phyloP scores from a whole-genome alignment of 78 protist genomes.

The Polysphondylium violaceum region DNA sequence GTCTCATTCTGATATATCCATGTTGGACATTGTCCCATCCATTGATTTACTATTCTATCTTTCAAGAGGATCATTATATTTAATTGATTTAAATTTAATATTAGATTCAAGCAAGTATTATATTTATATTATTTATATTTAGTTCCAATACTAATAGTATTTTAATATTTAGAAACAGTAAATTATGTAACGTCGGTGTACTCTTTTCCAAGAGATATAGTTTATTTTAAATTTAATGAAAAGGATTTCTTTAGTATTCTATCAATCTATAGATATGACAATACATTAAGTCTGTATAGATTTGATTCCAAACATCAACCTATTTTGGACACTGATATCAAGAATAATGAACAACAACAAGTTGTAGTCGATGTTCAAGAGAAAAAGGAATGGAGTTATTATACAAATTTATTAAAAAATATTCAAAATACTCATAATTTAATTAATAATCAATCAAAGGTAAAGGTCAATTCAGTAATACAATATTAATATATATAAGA shows the following conservation, averaged over 20 bases:
- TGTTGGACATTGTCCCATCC: background rate
- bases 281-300: background rate
- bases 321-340: no score
- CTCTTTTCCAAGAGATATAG: slow-evolving; percentile 7
- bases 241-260: background rate
- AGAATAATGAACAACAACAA: background rate
- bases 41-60: background rate
- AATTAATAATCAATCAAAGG: background rate
- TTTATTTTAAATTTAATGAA: background rate
- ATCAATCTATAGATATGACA: background rate
- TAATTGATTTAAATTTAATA: background rate
- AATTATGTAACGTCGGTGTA: background rate
- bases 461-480: background rate
- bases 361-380: background rate
- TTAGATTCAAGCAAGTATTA: background rate
- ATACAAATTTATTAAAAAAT: background rate
- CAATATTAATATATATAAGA: background rate
- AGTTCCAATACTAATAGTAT: background rate
- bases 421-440: background rate
- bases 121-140: background rate
- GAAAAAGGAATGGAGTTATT: background rate
- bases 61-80: slow-evolving; percentile 6
- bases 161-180: background rate
- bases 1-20: background rate
- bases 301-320: background rate